These are phyloP conservation scores for Pyrus bretschneideri DNA, from an alignment of 306 rosid species.

Conservation along the genomic window DNA sequence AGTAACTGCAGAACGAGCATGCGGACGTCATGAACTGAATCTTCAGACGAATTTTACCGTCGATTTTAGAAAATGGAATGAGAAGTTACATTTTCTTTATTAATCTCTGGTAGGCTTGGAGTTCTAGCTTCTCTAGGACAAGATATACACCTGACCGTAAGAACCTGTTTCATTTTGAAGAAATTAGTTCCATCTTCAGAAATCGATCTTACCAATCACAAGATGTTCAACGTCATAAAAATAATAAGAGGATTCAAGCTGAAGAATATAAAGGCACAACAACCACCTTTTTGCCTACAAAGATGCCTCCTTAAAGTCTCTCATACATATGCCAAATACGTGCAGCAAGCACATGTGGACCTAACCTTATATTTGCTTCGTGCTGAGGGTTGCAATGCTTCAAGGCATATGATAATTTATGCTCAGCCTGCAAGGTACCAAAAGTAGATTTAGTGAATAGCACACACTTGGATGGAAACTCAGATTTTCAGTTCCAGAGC, in stretches of 20 bases:
- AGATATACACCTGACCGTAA: slow-evolving; percentile 95
- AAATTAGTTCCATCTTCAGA: slow-evolving; percentile 5
- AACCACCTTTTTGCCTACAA: too few relatives aligned
- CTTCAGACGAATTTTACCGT: neutral
- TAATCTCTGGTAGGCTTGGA: slow-evolving; percentile 90
- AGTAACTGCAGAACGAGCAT: slow-evolving; percentile 42
- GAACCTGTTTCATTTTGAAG: slow-evolving; percentile 47
- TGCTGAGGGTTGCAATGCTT: slow-evolving; percentile 69
- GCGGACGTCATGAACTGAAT: slow-evolving; percentile 7
- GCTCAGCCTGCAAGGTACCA: slow-evolving; percentile 75
- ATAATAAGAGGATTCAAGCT: neutral
- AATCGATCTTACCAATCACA: slow-evolving; percentile 3
- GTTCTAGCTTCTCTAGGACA: slow-evolving; percentile 95
- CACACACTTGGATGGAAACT: neutral
- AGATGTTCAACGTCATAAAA: neutral
- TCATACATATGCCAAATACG: slow-evolving; percentile 24
- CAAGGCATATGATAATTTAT: slow-evolving; percentile 84
- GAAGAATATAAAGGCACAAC: neutral
- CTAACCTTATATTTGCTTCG: slow-evolving; percentile 94
- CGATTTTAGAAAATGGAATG: slow-evolving; percentile 1
- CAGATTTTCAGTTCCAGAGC: neutral
- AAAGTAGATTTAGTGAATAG: slow-evolving; percentile 14
- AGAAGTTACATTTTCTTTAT: slow-evolving; percentile 79
- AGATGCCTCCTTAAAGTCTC: slow-evolving; percentile 6
- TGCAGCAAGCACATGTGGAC: slow-evolving; percentile 46